Evolutionary conservation across 495 filamentous ascomycete species (phyloP).

Genomic region (Monascus purpureus): DNA sequence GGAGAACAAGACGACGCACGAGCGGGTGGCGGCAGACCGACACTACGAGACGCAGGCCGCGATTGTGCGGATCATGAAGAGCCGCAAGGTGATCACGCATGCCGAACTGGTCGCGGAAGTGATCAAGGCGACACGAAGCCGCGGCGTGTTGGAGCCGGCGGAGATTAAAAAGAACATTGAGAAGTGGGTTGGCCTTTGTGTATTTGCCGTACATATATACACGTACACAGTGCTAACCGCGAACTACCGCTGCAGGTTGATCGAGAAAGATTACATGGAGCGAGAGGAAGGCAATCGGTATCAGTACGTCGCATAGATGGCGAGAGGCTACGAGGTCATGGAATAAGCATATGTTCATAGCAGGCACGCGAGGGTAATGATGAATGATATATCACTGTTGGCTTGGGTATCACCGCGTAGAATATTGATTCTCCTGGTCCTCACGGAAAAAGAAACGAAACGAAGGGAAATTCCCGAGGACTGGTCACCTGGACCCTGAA

Average conservation of each 20-base stretch:
- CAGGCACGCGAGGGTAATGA: not conserved
- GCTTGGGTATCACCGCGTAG: too few species aligned
- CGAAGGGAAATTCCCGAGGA: not conserved
- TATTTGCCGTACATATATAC: too few species aligned
- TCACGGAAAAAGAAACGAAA: too few species aligned
- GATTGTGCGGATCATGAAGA: constrained; percentile 96
- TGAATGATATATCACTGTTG: too few species aligned
- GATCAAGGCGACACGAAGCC: constrained; percentile 71
- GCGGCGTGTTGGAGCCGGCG: constrained; percentile 66
- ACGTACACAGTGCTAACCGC: not conserved
- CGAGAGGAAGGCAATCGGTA: constrained; percentile 64
- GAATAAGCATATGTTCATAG: constrained; percentile 6
- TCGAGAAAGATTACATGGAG: constrained; percentile 95
- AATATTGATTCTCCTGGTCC: too few species aligned
- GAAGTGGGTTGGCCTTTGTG: constrained; percentile 61
- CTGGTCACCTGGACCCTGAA: too few species aligned
- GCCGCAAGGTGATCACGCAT: constrained; percentile 72
- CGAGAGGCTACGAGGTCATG: too few species aligned
- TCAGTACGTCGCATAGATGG: constrained; percentile 60
- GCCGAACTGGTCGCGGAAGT: constrained; percentile 70
- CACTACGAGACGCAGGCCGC: constrained; percentile 96
- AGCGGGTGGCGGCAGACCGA: constrained; percentile 73
- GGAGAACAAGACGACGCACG: constrained; percentile 88
- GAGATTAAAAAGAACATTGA: constrained; percentile 97
- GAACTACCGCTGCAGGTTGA: constrained; percentile 41